Evolutionary conservation across 2,329 filamentous ascomycete species (phyloP), one percentile per base, ranked within the genome.

Genomic region (Ceratocystis ficicola): DNA sequence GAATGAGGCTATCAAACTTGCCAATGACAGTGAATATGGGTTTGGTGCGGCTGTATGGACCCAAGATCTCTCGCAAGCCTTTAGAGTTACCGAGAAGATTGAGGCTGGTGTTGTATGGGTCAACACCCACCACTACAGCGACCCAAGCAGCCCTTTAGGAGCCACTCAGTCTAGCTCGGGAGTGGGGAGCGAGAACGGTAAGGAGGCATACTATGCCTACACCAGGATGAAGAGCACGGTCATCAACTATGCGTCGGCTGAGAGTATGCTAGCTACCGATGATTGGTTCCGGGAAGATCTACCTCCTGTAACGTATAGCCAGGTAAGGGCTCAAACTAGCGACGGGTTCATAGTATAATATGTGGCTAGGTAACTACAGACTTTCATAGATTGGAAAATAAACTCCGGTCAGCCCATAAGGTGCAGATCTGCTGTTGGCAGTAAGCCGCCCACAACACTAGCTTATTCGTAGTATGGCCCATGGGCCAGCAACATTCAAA

Each of bases 71-170:
- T 76, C 73, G 64, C 71, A 77, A 1, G 77, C 76, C 1, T 72
- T 79, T 70, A 72, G 76, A 5, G 73, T 80, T 1, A 75, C 80
- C 5, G 80, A 80, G 67, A 78, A 77, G 5, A 76, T 86, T 22
- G 81, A 86, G 71, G 79, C 81, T 1, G 84, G 84, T 0, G 83
- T 81, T 73, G 82, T 86, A 0, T 83, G 81, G 70, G 80, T 86
- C 66, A 86, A 72, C 76, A 81, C 66, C 73, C 86, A 89, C 73
- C 86, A 89, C 72, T 79, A 86, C 44, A 89, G 89, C 70, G 86
- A 89, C 69, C 86, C 86, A 0, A 85, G 85, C 69, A 86, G 85
- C 67, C 84, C 87, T 0, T 87, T 86, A 86, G 87, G 86, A 32
- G 84, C 86, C 1, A 76, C 82, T 32, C 83, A 84, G 69, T 77